Evolutionary conservation across 75 land plant genomes (phyloP), one percentile per base, ranked within the genome.

Genomic region (Adiantum capillusveneris): DNA sequence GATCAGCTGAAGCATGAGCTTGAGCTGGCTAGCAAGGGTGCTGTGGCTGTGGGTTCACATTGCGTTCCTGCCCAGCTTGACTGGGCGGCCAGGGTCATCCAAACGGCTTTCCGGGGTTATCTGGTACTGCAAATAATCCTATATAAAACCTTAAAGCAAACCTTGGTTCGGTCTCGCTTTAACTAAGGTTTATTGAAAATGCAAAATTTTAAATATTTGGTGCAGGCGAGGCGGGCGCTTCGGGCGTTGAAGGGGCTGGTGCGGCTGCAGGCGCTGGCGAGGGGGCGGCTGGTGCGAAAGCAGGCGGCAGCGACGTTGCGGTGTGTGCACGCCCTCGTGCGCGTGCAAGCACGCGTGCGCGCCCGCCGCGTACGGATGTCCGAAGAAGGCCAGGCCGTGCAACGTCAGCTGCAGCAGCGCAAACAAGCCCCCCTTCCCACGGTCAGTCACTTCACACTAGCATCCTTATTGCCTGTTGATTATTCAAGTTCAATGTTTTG

Each of bases 251-350:
- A 77, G 67, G 91, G 84, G 27, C 42, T 90, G 51, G 96, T 90
- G 58, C 81, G 84, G 60, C 30, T 90, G 50, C 96, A 90, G 49
- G 96, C 96, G 21, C 73, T 80, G 25, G 91, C 81, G 44, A 59
- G 96, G 34, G 96, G 96, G 0, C 80, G 81, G 55, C 68, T 87
- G 0, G 91, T 84, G 20, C 42, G 98, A 29, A 85, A 81, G 49
- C 81, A 84, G 48, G 87, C 96, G 7, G 62, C 85, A 1, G 79
- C 79, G 16, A 83, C 90, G 11, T 74, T 93, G 20, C 60, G 76
- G 51, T 83, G 98, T 56, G 86, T 89, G 90, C 90, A 93, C 49
- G 85, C 98, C 29, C 82, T 93, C 1, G 72, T 85, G 7, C 62
- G 96, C 57, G 90, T 88, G 34, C 98, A 89, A 57, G 76, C 85